These are phyloP conservation scores for Marasmius sp. DNA, from an alignment of 1,284 basidiomycete species.

Conservation along the genomic window DNA sequence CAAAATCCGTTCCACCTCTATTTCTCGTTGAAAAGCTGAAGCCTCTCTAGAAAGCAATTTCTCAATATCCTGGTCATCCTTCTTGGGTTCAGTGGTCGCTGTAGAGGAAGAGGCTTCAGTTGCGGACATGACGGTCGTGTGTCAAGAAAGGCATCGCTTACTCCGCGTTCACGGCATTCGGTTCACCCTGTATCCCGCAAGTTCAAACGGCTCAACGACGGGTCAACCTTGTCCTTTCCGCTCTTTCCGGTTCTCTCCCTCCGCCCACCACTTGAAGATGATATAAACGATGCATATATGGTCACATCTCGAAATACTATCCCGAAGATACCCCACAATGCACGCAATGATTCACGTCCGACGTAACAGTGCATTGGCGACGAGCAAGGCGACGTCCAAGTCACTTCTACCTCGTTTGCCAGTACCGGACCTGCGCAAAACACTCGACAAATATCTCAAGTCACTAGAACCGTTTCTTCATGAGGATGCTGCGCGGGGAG, in stretches of 20 bases:
- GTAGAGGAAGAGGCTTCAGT: not conserved
- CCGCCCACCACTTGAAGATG: not conserved
- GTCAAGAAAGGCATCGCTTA: not conserved
- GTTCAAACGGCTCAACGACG: too few species aligned
- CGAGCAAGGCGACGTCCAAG: not conserved
- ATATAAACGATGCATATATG: not conserved
- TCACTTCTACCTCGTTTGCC: conserved; percentile 66
- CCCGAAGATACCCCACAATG: not conserved
- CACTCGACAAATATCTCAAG: conserved; percentile 78
- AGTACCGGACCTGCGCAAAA: conserved; percentile 77
- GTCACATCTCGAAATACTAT: not conserved
- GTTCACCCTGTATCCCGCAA: not conserved
- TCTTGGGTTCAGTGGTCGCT: not conserved
- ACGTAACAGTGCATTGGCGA: not conserved
- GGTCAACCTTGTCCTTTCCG: not conserved
- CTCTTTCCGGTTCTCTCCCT: not conserved
- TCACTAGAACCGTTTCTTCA: conserved; percentile 81
- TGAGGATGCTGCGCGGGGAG: conserved; percentile 68
- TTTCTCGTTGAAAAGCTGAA: conserved; percentile 78
- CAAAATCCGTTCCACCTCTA: conserved; percentile 83
- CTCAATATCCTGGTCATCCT: conserved; percentile 50
- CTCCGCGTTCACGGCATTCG: not conserved
- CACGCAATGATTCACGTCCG: not conserved
- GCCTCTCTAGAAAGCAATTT: conserved; percentile 75
- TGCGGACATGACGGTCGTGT: not conserved